Evolutionary conservation across 192 early-diverging fungal genomes (phyloP).

Genomic region (Umbelopsis sp.): DNA sequence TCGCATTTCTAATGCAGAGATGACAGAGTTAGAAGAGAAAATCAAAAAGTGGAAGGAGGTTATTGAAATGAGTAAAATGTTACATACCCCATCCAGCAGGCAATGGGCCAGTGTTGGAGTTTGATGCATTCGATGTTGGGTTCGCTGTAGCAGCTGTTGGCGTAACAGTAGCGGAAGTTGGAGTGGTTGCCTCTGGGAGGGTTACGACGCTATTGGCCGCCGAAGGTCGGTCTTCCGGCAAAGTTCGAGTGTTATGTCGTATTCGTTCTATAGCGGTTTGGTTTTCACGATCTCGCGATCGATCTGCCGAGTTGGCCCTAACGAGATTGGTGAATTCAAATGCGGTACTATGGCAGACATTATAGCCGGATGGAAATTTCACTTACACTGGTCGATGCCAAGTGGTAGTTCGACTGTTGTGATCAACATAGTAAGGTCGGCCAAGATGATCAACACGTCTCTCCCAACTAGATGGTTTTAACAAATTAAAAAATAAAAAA

Average conservation of each 20-base stretch:
- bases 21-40: not conserved
- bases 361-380: not conserved
- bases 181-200: slow-evolving; percentile 16
- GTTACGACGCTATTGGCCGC: not conserved
- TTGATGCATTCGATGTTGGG: slow-evolving; percentile 22
- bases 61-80: not conserved
- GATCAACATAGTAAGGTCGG: slow-evolving; percentile 95
- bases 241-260: slow-evolving; percentile 77
- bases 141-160: slow-evolving; percentile 23
- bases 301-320: not conserved
- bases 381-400: slow-evolving; percentile 69
- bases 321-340: not conserved
- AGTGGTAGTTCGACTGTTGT: slow-evolving; percentile 91
- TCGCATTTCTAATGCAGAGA: slow-evolving; percentile 21
- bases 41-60: not conserved
- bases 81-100: slow-evolving; percentile 71
- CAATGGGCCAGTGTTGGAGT: slow-evolving; percentile 65
- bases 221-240: slow-evolving; percentile 63
- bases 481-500: too few relatives aligned
- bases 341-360: not conserved
- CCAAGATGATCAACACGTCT: slow-evolving; percentile 89
- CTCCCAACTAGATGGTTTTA: slow-evolving; percentile 99
- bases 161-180: slow-evolving; percentile 33
- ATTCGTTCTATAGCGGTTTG: slow-evolving; percentile 72
- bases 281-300: slow-evolving; percentile 45